Evolutionary conservation across 441 rosid species (phyloP).

Genomic region (Erodium chrysanthum): DNA sequence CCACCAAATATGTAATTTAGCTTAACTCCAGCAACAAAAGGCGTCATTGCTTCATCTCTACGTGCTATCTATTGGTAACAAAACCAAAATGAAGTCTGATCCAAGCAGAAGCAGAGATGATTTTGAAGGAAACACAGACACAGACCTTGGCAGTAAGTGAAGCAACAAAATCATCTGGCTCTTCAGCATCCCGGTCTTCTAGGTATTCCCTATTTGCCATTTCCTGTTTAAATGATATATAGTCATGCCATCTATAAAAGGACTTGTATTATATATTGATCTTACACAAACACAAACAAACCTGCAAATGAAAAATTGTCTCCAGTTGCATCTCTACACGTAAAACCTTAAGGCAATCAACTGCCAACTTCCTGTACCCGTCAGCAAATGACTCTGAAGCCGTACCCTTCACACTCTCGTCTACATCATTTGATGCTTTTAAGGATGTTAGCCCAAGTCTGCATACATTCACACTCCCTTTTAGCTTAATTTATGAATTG

Average conservation of each 20-base stretch:
- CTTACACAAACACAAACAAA: conserved; percentile 20
- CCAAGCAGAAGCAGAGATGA: conserved; percentile 5
- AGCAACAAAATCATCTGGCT: conserved; percentile 90
- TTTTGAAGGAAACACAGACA: conserved; percentile 3
- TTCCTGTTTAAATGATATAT: conserved; percentile 45
- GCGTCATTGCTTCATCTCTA: conserved; percentile 94
- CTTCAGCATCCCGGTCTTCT: conserved; percentile 94
- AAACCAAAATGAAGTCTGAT: conserved; percentile 7
- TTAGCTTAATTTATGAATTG: background rate
- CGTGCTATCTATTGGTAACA: conserved; percentile 54
- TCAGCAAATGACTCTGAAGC: conserved; percentile 71
- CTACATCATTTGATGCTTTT: conserved; percentile 42
- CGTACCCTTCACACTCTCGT: conserved; percentile 41
- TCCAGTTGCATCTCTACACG: conserved; percentile 97
- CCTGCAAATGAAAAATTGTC: conserved; percentile 93
- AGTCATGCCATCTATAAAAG: conserved; percentile 10
- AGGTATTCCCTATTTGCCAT: conserved; percentile 80
- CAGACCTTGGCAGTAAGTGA: conserved; percentile 81
- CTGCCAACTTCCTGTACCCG: conserved; percentile 84
- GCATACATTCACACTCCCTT: conserved; percentile 8
- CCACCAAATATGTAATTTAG: conserved; percentile 93
- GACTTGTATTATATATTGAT: background rate
- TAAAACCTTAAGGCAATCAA: conserved; percentile 90
- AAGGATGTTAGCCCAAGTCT: conserved; percentile 67
- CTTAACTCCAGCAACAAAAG: conserved; percentile 60